Percentiles rank a stretch among this genome's conserved stretches.
phyloP scores from a whole-genome alignment of 2,329 filamentous ascomycete species.

The Pseudogymnoascus sp. region DNA sequence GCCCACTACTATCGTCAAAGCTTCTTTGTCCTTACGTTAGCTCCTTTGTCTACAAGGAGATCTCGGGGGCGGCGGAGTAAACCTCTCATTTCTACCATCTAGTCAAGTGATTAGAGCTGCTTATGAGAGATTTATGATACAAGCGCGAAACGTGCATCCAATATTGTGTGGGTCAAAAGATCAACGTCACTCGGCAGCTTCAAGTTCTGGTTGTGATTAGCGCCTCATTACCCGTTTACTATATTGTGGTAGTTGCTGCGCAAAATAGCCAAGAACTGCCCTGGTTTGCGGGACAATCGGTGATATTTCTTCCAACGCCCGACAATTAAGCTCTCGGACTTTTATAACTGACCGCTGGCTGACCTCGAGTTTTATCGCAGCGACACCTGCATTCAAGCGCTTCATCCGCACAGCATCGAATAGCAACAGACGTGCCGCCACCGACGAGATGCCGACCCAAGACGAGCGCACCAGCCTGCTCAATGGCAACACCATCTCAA shows the following conservation, averaged over 20 bases:
- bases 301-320: background rate
- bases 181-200: background rate
- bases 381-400: background rate
- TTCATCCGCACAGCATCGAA: background rate
- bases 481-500: constrained; percentile 13
- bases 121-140: constrained; percentile 3
- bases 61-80: background rate
- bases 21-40: background rate
- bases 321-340: background rate
- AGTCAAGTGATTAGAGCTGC: background rate
- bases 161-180: background rate
- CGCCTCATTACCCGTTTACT: constrained; percentile 2
- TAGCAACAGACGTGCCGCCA: background rate
- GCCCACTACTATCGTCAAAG: background rate
- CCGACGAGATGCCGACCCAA: constrained; percentile 13
- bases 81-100: background rate
- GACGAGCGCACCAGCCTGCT: constrained; percentile 22
- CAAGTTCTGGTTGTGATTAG: constrained; percentile 1
- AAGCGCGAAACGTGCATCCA: background rate
- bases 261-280: constrained; percentile 2
- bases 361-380: background rate
- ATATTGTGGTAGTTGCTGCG: background rate
- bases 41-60: background rate
- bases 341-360: background rate
- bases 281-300: background rate